Conservation (phyloP, 2,329 filamentous ascomycete genomes). For the Fusarium irregulare region DNA sequence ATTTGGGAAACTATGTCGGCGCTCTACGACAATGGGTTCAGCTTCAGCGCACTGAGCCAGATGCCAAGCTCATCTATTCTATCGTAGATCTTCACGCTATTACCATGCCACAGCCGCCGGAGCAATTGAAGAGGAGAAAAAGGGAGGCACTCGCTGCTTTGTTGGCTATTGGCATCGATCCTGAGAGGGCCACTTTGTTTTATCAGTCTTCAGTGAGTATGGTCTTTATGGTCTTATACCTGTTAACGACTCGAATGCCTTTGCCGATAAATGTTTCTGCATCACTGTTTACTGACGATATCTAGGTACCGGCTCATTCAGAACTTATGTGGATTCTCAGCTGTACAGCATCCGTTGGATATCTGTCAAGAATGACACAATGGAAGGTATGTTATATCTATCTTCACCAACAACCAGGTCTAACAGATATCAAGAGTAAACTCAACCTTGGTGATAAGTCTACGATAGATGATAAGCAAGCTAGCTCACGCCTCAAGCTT, state of each 20-base stretch:
- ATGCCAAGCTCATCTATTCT: slow-evolving; percentile 79
- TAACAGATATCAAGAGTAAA: slow-evolving; percentile 70
- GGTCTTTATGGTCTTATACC: slow-evolving; percentile 11
- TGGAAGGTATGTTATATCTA: slow-evolving; percentile 78
- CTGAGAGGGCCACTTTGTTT: slow-evolving; percentile 81
- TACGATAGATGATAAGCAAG: slow-evolving; percentile 67
- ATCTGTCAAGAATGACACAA: slow-evolving; percentile 98
- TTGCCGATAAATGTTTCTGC: background rate
- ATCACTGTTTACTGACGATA: background rate
- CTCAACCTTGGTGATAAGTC: slow-evolving; percentile 71
- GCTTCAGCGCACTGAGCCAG: slow-evolving; percentile 71
- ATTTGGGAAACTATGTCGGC: slow-evolving; percentile 95
- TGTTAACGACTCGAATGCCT: background rate
- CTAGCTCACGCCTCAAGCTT: slow-evolving; percentile 75
- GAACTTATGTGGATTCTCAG: slow-evolving; percentile 98
- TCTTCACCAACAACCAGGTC: background rate
- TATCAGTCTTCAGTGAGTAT: slow-evolving; percentile 78
- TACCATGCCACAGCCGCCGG: slow-evolving; percentile 77
- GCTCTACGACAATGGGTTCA: slow-evolving; percentile 88
- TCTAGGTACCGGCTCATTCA: slow-evolving; percentile 78
- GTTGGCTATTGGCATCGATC: slow-evolving; percentile 85
- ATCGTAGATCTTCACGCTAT: slow-evolving; percentile 96
- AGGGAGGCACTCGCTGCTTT: slow-evolving; percentile 82
- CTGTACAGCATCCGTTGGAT: slow-evolving; percentile 90
- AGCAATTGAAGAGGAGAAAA: slow-evolving; percentile 71